Base-by-base conservation (phyloP, 1,284 basidiomycete genomes). In the Exsudoporus floridanus region DNA sequence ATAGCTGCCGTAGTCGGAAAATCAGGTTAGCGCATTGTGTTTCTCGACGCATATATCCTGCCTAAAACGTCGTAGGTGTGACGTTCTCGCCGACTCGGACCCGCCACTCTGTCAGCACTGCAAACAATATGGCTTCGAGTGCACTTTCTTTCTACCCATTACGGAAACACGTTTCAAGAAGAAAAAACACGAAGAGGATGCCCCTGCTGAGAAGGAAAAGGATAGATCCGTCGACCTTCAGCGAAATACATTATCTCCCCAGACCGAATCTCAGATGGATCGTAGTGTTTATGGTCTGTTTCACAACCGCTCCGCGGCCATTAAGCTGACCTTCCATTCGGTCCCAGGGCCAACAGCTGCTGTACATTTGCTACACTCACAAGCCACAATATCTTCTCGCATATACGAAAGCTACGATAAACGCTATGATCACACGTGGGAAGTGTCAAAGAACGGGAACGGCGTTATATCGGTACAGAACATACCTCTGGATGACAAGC, bases 101-200 rank as follows among this genome's bases (percentile, higher is more conserved):
- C 88, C 90, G 0, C 84, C 87, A 13, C 63, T 84, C 47, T 94
- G 92, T 65, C 86, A 90, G 61, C 91, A 94, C 67, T 93, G 91
- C 77, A 88, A 90, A 62, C 90, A 94, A 69, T 93, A 93, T 65
- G 82, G 84, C 37, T 90, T 94, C 61, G 92, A 94, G 60, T 98
- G 94, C 70, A 96, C 94, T 13, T 98, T 95, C 74, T 97, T 97
- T 78, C 81, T 98, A 19, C 96, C 96, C 46, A 98, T 99, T 64
- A 94, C 95, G 18, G 96, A 98, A 71, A 99, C 95, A 0, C 85
- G 95, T 13, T 98, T 98, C 81, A 98, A 98, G 77, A 96, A 96
- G 77, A 92, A 94, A 74, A 88, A 89, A 62, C 57, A 82, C 40
- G 86, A 87, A 58, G 87, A 88, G 60, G 88, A 91, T 57, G 73